Evolutionary conservation across 129 eudicot genomes (phyloP), one percentile per base, ranked within the genome.

Genomic region (Helianthus tuberosus): DNA sequence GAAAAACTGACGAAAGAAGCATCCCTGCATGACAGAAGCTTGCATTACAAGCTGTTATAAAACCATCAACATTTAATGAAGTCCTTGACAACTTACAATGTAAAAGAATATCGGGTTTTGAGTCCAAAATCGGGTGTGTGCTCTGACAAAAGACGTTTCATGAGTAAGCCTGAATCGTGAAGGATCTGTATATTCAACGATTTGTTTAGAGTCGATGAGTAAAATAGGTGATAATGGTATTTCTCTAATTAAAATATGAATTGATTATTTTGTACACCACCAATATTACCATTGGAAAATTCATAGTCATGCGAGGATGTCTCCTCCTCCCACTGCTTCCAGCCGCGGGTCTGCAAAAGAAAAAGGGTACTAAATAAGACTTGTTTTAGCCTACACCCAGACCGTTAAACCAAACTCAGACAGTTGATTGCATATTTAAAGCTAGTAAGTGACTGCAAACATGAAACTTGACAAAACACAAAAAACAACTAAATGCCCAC

Each of bases 241-340:
- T 12, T 29, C 1, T 60, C 11, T 32, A 60, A 32, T 32, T 41
- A 58, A 10, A 58, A 10, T 58, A 36, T 10, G 2, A 58, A 23
- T 78, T 50, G 36, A 39, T 39, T 39, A 11, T 9, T 25, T 25
- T 25, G 36, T 13, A 14, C 38, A 25, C 39, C 4, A 35, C 12
- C 13, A 43, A 60, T 64, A 50, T 11, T 85, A 92, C 98, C 98
- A 47, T 85, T 87, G 66, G 91, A 83, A 64, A 87, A 87, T 80
- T 89, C 96, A 23, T 89, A 92, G 75, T 92, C 80, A 66, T 77
- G 89, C 59, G 96, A 67, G 50, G 66, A 69, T 29, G 96, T 87
- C 85, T 92, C 98, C 76, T 73, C 77, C 66, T 92, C 98, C 98
- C 98, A 92, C 6, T 75, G 74, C 82, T 92, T 92, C 96, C 96